Evolutionary conservation across 352 stramenopile genomes (phyloP).

Genomic region (Aphanomyces stellatus): DNA sequence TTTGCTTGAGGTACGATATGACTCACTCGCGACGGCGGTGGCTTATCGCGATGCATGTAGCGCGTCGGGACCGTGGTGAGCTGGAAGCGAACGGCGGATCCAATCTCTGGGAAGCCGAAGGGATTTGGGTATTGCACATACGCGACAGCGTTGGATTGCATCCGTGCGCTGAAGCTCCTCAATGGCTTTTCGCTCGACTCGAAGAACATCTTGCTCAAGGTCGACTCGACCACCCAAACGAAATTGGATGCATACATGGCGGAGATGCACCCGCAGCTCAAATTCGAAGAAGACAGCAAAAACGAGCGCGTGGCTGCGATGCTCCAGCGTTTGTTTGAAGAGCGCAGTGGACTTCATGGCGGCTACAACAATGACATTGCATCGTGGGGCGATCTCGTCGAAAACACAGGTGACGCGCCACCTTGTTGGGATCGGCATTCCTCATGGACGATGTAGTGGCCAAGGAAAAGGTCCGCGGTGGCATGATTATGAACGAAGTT

Average conservation of each 20-base stretch:
- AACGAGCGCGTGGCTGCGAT: slow-evolving; percentile 24
- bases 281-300: slow-evolving; percentile 22
- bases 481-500: slow-evolving; percentile 38
- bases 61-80: slow-evolving; percentile 27
- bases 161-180: slow-evolving; percentile 38
- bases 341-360: slow-evolving; percentile 28
- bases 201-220: slow-evolving; percentile 36
- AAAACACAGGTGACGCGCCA: no score
- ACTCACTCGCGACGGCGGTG: no score
- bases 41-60: not conserved
- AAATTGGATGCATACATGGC: slow-evolving; percentile 28
- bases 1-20: slow-evolving; percentile 33
- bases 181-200: slow-evolving; percentile 37
- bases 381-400: slow-evolving; percentile 28
- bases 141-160: slow-evolving; percentile 25
- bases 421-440: no score
- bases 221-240: slow-evolving; percentile 30
- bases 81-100: slow-evolving; percentile 41
- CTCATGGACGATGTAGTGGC: slow-evolving; percentile 14
- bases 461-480: slow-evolving; percentile 27
- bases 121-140: slow-evolving; percentile 45
- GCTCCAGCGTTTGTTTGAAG: slow-evolving; percentile 28
- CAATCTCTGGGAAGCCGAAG: slow-evolving; percentile 34
- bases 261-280: slow-evolving; percentile 24
- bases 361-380: slow-evolving; percentile 31